Evolutionary conservation across 495 filamentous ascomycete species (phyloP).

Genomic region (Annulohypoxylon stygium): DNA sequence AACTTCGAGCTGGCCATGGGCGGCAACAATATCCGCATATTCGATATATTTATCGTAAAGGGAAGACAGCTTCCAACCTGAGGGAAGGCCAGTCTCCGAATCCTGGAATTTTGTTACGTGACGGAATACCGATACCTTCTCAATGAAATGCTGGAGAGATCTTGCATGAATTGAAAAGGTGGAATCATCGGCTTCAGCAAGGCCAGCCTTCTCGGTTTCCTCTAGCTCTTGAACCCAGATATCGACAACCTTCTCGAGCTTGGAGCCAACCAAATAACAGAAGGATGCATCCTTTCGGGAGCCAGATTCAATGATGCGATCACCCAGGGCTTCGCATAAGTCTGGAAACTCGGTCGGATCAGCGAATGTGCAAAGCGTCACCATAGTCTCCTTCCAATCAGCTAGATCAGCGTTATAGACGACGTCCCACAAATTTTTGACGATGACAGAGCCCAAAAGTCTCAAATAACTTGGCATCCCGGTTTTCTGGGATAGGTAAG

Average conservation of each 20-base stretch:
- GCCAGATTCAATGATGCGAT: slow-evolving; percentile 84
- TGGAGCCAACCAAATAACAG: slow-evolving; percentile 94
- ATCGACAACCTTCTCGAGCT: slow-evolving; percentile 93
- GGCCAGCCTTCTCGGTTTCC: slow-evolving; percentile 80
- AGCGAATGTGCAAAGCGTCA: slow-evolving; percentile 93
- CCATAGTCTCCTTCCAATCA: slow-evolving; percentile 98
- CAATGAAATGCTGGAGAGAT: slow-evolving; percentile 90
- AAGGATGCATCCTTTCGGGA: slow-evolving; percentile 90
- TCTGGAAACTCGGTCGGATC: slow-evolving; percentile 91
- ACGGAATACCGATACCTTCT: slow-evolving; percentile 98
- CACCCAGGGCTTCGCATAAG: slow-evolving; percentile 95
- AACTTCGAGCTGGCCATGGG: slow-evolving; percentile 85
- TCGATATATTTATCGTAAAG: slow-evolving; percentile 97
- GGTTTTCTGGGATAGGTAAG: slow-evolving; percentile 87
- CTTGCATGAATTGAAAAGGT: slow-evolving; percentile 92
- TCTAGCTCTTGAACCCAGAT: slow-evolving; percentile 94
- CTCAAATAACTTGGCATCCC: slow-evolving; percentile 92
- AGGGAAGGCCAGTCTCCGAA: slow-evolving; percentile 72
- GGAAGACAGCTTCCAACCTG: slow-evolving; percentile 88
- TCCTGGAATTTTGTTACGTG: slow-evolving; percentile 93
- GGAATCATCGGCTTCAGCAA: slow-evolving; percentile 77
- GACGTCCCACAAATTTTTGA: slow-evolving; percentile 98
- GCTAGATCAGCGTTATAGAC: slow-evolving; percentile 93
- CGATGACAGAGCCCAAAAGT: slow-evolving; percentile 89
- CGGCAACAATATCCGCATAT: slow-evolving; percentile 94